These are phyloP conservation scores for Silene coronaria DNA, from an alignment of 179 eudicot species.

Conservation along the genomic window DNA sequence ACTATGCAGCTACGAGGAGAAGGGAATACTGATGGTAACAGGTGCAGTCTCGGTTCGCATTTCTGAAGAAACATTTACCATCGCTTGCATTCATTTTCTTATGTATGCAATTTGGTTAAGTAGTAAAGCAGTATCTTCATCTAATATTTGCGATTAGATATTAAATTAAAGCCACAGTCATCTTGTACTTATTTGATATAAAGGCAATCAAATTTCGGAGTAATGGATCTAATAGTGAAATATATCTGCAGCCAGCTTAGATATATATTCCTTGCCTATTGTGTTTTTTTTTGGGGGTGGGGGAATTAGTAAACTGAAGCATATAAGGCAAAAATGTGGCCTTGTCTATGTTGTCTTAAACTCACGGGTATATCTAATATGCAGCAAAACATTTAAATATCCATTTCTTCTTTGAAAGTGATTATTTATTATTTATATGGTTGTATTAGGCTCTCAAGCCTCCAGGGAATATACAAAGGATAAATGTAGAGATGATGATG, in stretches of 20 bases:
- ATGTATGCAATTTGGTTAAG: neutral
- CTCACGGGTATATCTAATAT: neutral
- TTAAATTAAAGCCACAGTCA: neutral
- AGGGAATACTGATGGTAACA: conserved; percentile 62
- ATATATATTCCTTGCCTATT: neutral
- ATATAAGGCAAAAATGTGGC: neutral
- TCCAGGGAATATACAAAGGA: neutral
- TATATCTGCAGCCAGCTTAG: neutral
- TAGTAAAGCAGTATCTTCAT: neutral
- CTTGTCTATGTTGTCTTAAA: neutral
- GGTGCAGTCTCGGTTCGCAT: conserved; percentile 34
- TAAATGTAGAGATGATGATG: neutral
- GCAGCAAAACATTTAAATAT: neutral
- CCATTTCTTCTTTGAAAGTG: neutral
- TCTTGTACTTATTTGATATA: neutral
- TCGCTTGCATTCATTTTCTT: neutral
- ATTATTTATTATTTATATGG: neutral
- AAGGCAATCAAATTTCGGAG: neutral
- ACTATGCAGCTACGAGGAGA: conserved; percentile 72
- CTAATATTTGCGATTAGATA: neutral
- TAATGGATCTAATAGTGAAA: neutral
- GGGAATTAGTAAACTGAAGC: neutral
- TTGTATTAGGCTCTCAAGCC: neutral
- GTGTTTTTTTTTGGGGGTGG: neutral
- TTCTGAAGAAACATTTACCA: neutral